phyloP scores from a whole-genome alignment of 2,329 filamentous ascomycete species.

The Sclerotinia sclerotiorum region DNA sequence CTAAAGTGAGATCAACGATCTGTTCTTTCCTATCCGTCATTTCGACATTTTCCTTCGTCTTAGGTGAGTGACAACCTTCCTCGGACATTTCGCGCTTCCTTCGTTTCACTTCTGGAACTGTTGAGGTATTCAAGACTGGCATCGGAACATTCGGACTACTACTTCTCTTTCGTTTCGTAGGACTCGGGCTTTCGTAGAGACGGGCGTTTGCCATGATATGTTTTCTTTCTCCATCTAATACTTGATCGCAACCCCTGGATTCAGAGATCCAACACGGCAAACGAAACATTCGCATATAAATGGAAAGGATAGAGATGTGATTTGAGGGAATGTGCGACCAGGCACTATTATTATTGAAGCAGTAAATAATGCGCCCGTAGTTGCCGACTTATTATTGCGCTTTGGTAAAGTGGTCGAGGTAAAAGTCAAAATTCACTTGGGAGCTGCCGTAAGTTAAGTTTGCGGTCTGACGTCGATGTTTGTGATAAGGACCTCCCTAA shows the following conservation, averaged over 20 bases:
- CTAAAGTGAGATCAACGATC: conserved; percentile 34
- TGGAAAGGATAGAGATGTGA: neutral
- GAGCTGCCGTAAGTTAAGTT: conserved; percentile 16
- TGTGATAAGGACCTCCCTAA: conserved; percentile 19
- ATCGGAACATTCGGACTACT: conserved; percentile 24
- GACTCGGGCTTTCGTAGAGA: conserved; percentile 29
- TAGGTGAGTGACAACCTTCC: conserved; percentile 5
- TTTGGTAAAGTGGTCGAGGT: neutral
- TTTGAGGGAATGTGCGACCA: conserved; percentile 17
- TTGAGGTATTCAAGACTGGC: conserved; percentile 21
- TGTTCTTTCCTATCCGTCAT: conserved; percentile 26
- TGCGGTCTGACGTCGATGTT: conserved; percentile 19
- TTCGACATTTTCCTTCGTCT: conserved; percentile 26
- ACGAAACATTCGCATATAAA: conserved; percentile 58
- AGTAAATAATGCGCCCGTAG: neutral
- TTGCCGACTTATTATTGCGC: neutral
- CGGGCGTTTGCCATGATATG: conserved; percentile 43
- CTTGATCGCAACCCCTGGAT: conserved; percentile 56
- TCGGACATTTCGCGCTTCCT: conserved; percentile 38
- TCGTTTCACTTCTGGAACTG: conserved; percentile 38
- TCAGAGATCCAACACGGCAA: conserved; percentile 56
- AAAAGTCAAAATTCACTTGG: conserved; percentile 20
- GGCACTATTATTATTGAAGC: conserved; percentile 5
- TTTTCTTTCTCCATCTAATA: conserved; percentile 45
- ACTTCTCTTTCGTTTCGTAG: conserved; percentile 37